Base-by-base conservation (phyloP, 306 rosid genomes). In the Medicago lupulina region DNA sequence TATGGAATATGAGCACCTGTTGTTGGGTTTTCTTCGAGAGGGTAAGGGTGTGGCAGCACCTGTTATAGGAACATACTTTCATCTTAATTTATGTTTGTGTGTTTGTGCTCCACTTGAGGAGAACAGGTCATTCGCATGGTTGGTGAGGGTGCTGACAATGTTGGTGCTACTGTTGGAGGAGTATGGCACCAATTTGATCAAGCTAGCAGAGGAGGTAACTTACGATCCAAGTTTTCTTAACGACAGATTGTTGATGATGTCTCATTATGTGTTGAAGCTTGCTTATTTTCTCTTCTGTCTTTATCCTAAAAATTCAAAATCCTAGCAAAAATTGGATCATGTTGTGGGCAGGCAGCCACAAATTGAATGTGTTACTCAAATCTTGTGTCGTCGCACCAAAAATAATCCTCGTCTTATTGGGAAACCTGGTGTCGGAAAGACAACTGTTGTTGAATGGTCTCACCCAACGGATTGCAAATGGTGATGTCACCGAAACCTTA, bases 401-500 rank as follows among this genome's bases (percentile, higher is more conserved):
- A 94, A 94, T 53, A 94, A 94, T 76, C 97, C 98, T 2, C 90
- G 98, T 73, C 96, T 94, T 54, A 87, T 94, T 81, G 97, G 98
- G 18, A 97, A 92, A 73, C 98, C 98, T 76, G 98, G 98, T 57
- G 98, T 94, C 54, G 96, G 98, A 31, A 94, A 94, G 88, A 94
- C 98, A 51, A 96, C 98, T 53, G 90, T 94, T 31, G 97, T 96
- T 9, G 98, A 94, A 80, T n/a, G 98, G 97, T 36, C 97, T 94
- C 79, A 97, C 97, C 28, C 98, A 95, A 74, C 82, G 96, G 65
- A 95, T 95, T 83, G 86, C 97, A 36, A 92, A 34, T 71, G 96
- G 97, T 62, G 97, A 94, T 86, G 98, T 94, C 63, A 97, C 97
- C 36, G 98, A 94, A 87, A 94, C 97, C 60, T 86, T 94, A 70